A percentile compares a stretch with the other conserved stretches of the same genome.
Conservation (phyloP, 129 eudicot species). For the Silybum marianum region DNA sequence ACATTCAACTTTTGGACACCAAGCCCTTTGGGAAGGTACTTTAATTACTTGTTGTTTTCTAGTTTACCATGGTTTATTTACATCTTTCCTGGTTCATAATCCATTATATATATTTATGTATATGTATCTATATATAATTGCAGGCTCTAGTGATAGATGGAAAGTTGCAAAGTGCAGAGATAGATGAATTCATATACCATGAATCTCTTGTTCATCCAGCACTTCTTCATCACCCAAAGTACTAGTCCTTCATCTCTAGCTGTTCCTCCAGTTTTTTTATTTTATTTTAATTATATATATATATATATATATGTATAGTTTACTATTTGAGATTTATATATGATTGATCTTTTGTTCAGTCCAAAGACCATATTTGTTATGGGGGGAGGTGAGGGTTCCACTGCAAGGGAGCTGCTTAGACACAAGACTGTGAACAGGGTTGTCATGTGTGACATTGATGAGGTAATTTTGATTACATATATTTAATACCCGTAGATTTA, state of each 20-base stretch:
- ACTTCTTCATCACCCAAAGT: slow-evolving; percentile 86
- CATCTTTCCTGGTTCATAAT: background rate
- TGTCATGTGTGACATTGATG: slow-evolving; percentile 97
- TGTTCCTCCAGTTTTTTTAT: background rate
- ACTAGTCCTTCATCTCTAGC: background rate
- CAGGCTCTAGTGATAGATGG: slow-evolving; percentile 96
- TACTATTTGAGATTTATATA: background rate
- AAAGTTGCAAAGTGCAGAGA: slow-evolving; percentile 97
- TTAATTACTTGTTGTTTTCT: background rate
- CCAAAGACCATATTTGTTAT: slow-evolving; percentile 87
- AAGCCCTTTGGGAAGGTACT: slow-evolving; percentile 90
- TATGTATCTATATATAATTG: background rate
- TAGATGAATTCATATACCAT: slow-evolving; percentile 95
- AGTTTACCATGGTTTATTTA: background rate
- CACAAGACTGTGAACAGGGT: slow-evolving; percentile 80
- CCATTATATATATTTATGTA: background rate
- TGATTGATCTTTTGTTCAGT: slow-evolving; percentile 37
- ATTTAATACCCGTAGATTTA: too few species aligned
- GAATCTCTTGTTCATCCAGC: slow-evolving; percentile 96
- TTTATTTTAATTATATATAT: background rate
- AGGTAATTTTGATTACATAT: slow-evolving; percentile 34
- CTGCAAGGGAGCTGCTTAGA: slow-evolving; percentile 93
- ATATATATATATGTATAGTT: background rate
- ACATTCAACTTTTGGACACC: slow-evolving; percentile 88
- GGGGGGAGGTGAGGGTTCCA: slow-evolving; percentile 99